Conservation (phyloP, 176 grass and related monocot species). For the Zizania latifolia region DNA sequence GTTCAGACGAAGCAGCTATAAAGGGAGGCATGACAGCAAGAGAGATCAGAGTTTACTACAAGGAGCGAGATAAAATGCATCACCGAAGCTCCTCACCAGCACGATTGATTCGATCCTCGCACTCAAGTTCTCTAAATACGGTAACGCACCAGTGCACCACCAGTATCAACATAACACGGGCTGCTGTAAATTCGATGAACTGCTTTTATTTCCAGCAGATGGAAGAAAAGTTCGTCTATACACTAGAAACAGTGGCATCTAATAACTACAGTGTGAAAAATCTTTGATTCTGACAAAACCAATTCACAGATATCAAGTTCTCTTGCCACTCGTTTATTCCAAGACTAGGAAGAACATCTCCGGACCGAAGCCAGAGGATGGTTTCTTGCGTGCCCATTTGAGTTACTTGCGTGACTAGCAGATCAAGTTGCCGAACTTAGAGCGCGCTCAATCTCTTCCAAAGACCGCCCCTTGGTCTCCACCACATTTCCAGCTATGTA, state of each 20-base stretch:
- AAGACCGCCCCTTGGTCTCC: slow-evolving; percentile 83
- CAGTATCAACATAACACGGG: neutral
- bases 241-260: neutral
- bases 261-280: neutral
- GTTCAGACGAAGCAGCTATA: too few species aligned
- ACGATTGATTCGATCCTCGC: too few species aligned
- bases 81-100: too few species aligned
- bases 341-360: neutral
- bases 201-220: slow-evolving; percentile 18
- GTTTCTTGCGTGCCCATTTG: neutral
- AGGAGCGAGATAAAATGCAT: too few species aligned
- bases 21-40: too few species aligned
- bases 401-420: neutral
- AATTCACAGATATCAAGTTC: neutral
- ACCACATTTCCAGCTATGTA: slow-evolving; percentile 89
- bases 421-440: slow-evolving; percentile 38
- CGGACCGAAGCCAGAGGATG: neutral
- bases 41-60: too few species aligned
- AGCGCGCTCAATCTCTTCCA: slow-evolving; percentile 86
- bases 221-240: slow-evolving; percentile 21
- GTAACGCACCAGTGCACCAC: too few species aligned
- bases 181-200: neutral
- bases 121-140: too few species aligned
- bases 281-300: neutral
- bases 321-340: slow-evolving; percentile 26